Evolutionary conservation across 2,329 filamentous ascomycete genomes (phyloP), one percentile per base, ranked within the genome.

Genomic region (Cordyceps cateniannulata): DNA sequence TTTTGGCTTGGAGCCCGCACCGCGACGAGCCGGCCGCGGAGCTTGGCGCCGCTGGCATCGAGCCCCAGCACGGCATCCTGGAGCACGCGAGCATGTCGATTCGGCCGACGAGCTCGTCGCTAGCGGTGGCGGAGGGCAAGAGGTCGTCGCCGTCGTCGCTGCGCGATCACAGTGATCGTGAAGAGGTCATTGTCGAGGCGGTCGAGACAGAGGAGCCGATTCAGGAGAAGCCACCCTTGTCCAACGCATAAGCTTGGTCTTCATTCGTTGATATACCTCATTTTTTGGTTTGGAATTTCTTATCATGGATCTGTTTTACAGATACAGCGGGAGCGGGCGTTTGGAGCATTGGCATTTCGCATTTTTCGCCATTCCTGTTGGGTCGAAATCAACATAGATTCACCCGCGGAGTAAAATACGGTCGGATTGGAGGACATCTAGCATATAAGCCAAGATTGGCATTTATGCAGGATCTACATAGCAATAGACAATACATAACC

Each of bases 1-100:
- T 93, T 80, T 84, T 95, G 44, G 90, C 90, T 62, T 95, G 90
- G 90, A 93, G 89, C 32, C 90, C 90, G 1, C 85, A 88, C 38
- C 87, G 87, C 69, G 80, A 78, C 63, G 85, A 89, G 66, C 87
- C 85, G 27, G 79, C 81, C 54, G 74, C 80, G 62, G 77, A 82
- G 64, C 10, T 35, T 9, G 32, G 32, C 32, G 32, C 14, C 32
- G 32, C 32, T 3, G 84, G 85, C 63, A 79, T 88, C 58, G 72
- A 72, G 66, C 87, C 89, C 18, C 85, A 89, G 69, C 88, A 92
- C 72, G 89, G 88, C 63, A 90, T 91, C 66, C 79, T 80, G 62
- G 83, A 87, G 71, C 89, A 92, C 72, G 75, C 76, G 61, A 68
- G 69, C 63, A 73, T 78, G 72, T 42, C 16, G 8, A 70, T 71